A percentile compares a stretch with the other conserved stretches of the same genome.
Conservation (phyloP, 768 basidiomycete species). For the Exsudoporus frostii region DNA sequence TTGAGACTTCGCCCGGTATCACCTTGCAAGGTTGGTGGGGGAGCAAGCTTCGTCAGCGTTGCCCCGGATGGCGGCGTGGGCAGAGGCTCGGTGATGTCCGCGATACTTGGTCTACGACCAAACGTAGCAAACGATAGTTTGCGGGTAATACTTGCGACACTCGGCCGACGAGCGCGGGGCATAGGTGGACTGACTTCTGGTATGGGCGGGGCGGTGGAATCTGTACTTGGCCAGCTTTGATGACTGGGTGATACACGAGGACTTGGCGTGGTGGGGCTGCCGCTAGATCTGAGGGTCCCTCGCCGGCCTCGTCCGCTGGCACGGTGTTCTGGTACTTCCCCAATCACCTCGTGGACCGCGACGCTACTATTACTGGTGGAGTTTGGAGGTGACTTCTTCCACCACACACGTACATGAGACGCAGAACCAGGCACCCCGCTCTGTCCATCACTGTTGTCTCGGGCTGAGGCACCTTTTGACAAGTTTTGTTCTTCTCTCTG, state of each 20-base stretch:
- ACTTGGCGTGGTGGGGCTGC: conserved; percentile 21
- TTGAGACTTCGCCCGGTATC: conserved; percentile 15
- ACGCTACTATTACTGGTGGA: conserved; percentile 10
- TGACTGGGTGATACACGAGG: conserved; percentile 15
- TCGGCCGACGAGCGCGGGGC: conserved; percentile 19
- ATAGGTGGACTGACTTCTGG: conserved; percentile 8
- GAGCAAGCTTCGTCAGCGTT: conserved; percentile 15
- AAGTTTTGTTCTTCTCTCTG: conserved; percentile 14
- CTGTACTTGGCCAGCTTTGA: conserved; percentile 21
- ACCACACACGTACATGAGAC: conserved; percentile 28
- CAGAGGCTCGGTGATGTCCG: conserved; percentile 20
- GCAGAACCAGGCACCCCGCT: conserved; percentile 7
- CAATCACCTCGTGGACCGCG: conserved; percentile 10
- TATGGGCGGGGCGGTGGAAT: conserved; percentile 11
- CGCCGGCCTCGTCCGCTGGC: conserved; percentile 4
- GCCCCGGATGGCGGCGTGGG: conserved; percentile 18
- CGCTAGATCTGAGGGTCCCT: conserved; percentile 8
- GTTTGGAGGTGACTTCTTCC: conserved; percentile 23
- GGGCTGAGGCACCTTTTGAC: neutral
- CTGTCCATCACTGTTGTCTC: conserved; percentile 5
- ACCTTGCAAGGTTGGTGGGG: conserved; percentile 11
- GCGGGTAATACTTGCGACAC: conserved; percentile 31
- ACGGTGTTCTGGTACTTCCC: conserved; percentile 1
- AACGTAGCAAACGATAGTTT: conserved; percentile 32
- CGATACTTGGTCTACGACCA: conserved; percentile 22